Base-by-base conservation (phyloP, 2,329 filamentous ascomycete genomes). In the Penicillium sp. region DNA sequence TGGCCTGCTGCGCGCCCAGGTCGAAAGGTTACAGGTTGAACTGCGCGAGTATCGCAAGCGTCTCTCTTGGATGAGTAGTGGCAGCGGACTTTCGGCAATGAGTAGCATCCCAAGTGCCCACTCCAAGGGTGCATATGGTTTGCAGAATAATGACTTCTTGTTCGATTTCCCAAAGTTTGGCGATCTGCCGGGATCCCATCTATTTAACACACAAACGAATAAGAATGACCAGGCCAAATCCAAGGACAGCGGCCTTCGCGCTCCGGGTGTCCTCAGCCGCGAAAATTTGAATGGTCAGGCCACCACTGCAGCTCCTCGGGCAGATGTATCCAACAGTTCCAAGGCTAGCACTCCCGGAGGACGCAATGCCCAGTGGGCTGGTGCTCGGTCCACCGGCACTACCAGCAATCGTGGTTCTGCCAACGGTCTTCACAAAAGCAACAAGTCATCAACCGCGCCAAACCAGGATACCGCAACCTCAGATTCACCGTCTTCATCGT, bases 161-260 rank as follows among this genome's bases (percentile, higher is more conserved):
- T 96, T 98, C 53, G 90, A 96, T 51, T 96, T 96, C 49, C 90
- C 92, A 48, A 89, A 85, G 59, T 96, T 98, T 56, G 92, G 92
- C 31, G 76, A 80, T 42, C 74, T 93, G 16, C 75, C 77, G 13
- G 70, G 69, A 17, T 64, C 69, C 3, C 72, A 75, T 44, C 66
- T 77, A 9, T 71, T 77, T 43, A 72, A 70, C 39, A 62, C 66
- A n/a, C 59, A 67, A 6, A 48, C 66, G 31, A 44, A 54, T 18
- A 64, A 64, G 52, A 51, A 65, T 11, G 47, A 52, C 16, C 44
- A 55, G 45, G 39, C 50, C 6, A 45, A 51, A n/a, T n/a, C 48
- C 9, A 45, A 43, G 11, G 42, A 41, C 10, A 50, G 40, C 28
- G 34, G 44, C 14, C 38, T 44, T 16, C 53, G 53, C 6, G 49